Base-by-base conservation (phyloP, 2,329 filamentous ascomycete species). In the Aspergillus cejpii region DNA sequence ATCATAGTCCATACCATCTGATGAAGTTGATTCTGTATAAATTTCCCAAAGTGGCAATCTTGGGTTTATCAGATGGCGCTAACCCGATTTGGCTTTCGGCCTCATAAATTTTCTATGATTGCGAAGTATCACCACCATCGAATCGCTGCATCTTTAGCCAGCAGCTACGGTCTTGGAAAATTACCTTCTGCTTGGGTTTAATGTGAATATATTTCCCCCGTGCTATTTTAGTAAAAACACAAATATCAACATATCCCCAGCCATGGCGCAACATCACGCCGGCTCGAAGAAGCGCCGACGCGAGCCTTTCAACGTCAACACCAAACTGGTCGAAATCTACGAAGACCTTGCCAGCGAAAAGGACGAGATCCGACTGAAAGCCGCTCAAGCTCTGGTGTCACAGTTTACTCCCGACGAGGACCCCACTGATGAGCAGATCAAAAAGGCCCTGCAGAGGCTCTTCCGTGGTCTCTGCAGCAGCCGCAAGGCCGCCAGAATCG, bases 381-480 rank as follows among this genome's bases (percentile, higher is more conserved):
- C 71, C 28, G 71, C 71, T 2, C 63, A 67, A 39, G 61, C 61
- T 3, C 58, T 74, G 29, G 60, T 74, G 2, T 67, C 66, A 6
- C 67, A 71, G 40, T 71, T 73, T 47, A 70, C 69, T 2, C 60
- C 67, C 12, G 64, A 69, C 40, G 60, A 65, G 47, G 60, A 63
- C 21, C 61, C 67, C 4, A 57, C 60, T 11, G 61, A 67, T 44
- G 70, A 73, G 23, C 62, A 70, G 44, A 64, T 70, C 38, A 58
- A 63, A 41, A 68, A 67, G 43, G 61, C 61, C 1, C 49, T 74
- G 51, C 78, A 79, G 60, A 77, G 85, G 20, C 74, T 98, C 28
- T 87, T 96, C 64, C 81, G 87, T 43, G 92, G 92, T 31, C 80
- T 97, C 14, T 89, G 90, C 49, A 96, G 89, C 63, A 84, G 88